Conservation (phyloP, 169 alveolate genomes). For the Theileria equi region DNA sequence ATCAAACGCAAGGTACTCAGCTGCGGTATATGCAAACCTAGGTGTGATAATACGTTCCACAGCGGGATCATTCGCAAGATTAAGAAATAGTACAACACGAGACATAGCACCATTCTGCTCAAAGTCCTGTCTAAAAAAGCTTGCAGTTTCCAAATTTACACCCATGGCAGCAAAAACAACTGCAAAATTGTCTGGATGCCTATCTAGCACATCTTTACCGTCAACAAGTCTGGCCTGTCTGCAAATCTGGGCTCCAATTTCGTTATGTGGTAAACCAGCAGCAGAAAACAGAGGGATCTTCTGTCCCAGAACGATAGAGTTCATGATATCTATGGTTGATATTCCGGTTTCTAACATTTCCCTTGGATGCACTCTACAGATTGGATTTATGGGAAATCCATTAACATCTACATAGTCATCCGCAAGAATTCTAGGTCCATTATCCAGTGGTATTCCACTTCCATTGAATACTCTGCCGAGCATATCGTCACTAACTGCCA, state of each 20-base stretch:
- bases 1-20: slow-evolving; percentile 99
- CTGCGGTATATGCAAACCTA: slow-evolving; percentile 97
- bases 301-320: slow-evolving; percentile 99
- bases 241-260: slow-evolving; percentile 99
- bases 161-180: slow-evolving; percentile 99
- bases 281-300: slow-evolving; percentile 99
- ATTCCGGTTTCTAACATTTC: slow-evolving; percentile 99
- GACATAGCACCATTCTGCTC: slow-evolving; percentile 99
- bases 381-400: slow-evolving; percentile 98
- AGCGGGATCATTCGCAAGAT: slow-evolving; percentile 99
- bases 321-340: slow-evolving; percentile 99
- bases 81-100: slow-evolving; percentile 96
- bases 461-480: slow-evolving; percentile 99
- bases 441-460: slow-evolving; percentile 98
- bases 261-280: slow-evolving; percentile 99
- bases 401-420: slow-evolving; percentile 95
- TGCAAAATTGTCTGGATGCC: slow-evolving; percentile 98
- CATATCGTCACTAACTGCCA: slow-evolving; percentile 99
- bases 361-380: slow-evolving; percentile 95
- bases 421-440: slow-evolving; percentile 98
- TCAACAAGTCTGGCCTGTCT: slow-evolving; percentile 98
- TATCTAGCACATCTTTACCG: slow-evolving; percentile 97
- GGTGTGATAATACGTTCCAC: slow-evolving; percentile 99
- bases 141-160: slow-evolving; percentile 99
- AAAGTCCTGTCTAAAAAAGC: slow-evolving; percentile 98